Conservation (phyloP, 345 rosid genomes). For the Linum usitatissimum region DNA sequence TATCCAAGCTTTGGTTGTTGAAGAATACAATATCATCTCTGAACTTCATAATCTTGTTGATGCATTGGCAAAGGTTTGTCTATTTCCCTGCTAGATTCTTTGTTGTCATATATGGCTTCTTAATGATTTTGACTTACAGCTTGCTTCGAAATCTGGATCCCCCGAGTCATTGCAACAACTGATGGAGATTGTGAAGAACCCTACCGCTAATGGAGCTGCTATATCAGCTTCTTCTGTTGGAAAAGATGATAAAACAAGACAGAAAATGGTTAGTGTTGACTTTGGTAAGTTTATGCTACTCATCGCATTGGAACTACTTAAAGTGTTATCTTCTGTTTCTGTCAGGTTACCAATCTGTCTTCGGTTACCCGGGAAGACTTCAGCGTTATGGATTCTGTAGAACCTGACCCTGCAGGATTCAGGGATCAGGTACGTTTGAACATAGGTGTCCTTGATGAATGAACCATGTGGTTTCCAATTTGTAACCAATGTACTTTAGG, state of each 20-base stretch:
- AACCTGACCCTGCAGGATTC: conserved; percentile 72
- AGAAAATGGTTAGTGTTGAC: conserved; percentile 46
- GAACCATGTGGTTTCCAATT: neutral
- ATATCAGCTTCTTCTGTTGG: conserved; percentile 35
- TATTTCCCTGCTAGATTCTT: conserved; percentile 1
- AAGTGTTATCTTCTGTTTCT: conserved; percentile 13
- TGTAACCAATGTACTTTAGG: neutral
- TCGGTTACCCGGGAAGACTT: conserved; percentile 44
- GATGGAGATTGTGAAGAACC: conserved; percentile 72
- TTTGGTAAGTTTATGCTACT: neutral
- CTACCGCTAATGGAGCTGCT: conserved; percentile 31
- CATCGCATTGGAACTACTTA: neutral
- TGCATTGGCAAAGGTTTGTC: conserved; percentile 72
- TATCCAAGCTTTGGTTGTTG: conserved; percentile 65
- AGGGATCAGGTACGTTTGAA: conserved; percentile 67
- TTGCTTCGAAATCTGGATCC: conserved; percentile 77
- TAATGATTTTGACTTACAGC: conserved; percentile 31
- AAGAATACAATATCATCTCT: conserved; percentile 80
- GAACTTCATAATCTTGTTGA: conserved; percentile 92
- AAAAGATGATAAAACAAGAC: conserved; percentile 64
- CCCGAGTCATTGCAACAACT: conserved; percentile 68
- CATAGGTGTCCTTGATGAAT: neutral
- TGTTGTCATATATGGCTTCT: conserved; percentile 6
- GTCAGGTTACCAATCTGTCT: conserved; percentile 40
- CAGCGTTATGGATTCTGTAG: conserved; percentile 37